These are phyloP conservation scores for Grosmannia huntii DNA, from an alignment of 2,329 filamentous ascomycete species.

Conservation along the genomic window DNA sequence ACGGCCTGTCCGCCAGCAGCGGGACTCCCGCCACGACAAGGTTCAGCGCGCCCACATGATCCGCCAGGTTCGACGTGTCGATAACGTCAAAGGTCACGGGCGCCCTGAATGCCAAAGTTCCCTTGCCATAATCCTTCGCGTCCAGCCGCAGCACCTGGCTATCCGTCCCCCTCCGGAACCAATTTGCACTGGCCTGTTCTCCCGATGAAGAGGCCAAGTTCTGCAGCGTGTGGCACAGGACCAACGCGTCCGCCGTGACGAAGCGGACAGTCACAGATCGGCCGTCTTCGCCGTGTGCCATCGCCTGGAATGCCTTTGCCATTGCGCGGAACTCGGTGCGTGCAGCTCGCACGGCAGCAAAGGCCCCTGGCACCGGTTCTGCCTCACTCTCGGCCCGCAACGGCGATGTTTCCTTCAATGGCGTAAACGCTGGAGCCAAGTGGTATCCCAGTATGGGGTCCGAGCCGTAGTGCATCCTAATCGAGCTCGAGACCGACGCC, in stretches of 20 bases:
- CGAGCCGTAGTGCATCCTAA: conserved; percentile 31
- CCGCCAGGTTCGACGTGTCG: conserved; percentile 36
- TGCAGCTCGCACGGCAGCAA: conserved; percentile 19
- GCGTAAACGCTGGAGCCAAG: conserved; percentile 33
- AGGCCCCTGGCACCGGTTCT: background rate
- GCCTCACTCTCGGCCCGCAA: conserved; percentile 16
- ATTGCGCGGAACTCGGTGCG: conserved; percentile 33
- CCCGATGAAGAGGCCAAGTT: conserved; percentile 1
- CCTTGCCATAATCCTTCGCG: conserved; percentile 23
- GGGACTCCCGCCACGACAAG: conserved; percentile 31
- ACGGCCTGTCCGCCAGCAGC: conserved; percentile 29
- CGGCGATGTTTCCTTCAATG: conserved; percentile 25
- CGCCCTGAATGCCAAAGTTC: conserved; percentile 10
- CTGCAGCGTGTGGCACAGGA: conserved; percentile 39
- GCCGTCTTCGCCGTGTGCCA: background rate
- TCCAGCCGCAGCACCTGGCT: conserved; percentile 29
- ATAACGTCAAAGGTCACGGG: conserved; percentile 40
- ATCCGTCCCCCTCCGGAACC: conserved; percentile 29
- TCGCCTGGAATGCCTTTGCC: conserved; percentile 25
- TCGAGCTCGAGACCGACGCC: conserved; percentile 19
- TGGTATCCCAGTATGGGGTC: conserved; percentile 45
- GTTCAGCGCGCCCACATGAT: conserved; percentile 31
- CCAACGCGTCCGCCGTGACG: conserved; percentile 32
- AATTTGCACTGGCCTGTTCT: conserved; percentile 13
- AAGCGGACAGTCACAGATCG: conserved; percentile 29